These are phyloP conservation scores for Pseudotulostoma volvatum DNA, from an alignment of 495 filamentous ascomycete species.

Conservation along the genomic window DNA sequence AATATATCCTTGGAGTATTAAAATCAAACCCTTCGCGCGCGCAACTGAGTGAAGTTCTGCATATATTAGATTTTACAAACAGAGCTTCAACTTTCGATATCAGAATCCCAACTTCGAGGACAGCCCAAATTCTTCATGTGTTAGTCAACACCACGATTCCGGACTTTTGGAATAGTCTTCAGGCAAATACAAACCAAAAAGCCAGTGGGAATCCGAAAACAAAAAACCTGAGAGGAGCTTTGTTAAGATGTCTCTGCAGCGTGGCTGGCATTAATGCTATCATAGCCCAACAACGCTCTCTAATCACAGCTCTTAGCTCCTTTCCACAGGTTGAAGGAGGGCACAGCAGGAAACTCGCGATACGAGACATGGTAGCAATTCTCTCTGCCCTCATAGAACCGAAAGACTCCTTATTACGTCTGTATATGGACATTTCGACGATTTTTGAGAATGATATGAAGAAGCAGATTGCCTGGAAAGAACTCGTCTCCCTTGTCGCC, in stretches of 20 bases:
- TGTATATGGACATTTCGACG: constrained; percentile 33
- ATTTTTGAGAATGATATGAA: constrained; percentile 17
- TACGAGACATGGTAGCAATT: constrained; percentile 27
- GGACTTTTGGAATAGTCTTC: constrained; percentile 58
- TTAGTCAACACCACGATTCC: constrained; percentile 55
- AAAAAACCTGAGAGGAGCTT: constrained; percentile 19
- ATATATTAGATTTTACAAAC: constrained; percentile 11
- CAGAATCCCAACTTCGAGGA: constrained; percentile 41
- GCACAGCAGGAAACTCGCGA: constrained; percentile 14
- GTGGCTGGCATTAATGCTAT: constrained; percentile 57
- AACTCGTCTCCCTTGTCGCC: constrained; percentile 46
- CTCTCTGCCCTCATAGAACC: constrained; percentile 39
- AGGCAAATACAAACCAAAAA: constrained; percentile 23
- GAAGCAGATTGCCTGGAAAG: constrained; percentile 45
- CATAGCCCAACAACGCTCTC: constrained; percentile 40
- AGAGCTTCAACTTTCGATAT: constrained; percentile 34
- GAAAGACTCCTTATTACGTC: constrained; percentile 32
- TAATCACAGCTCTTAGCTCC: constrained; percentile 26
- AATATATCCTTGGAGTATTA: constrained; percentile 46
- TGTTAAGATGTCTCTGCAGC: constrained; percentile 56
- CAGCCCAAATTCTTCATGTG: constrained; percentile 52
- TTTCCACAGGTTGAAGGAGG: constrained; percentile 14
- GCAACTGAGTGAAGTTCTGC: constrained; percentile 34
- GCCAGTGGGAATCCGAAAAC: constrained; percentile 13
- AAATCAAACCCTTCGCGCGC: constrained; percentile 46